Evolutionary conservation across 208 protist species (phyloP).

Genomic region (Leishmania tropica): DNA sequence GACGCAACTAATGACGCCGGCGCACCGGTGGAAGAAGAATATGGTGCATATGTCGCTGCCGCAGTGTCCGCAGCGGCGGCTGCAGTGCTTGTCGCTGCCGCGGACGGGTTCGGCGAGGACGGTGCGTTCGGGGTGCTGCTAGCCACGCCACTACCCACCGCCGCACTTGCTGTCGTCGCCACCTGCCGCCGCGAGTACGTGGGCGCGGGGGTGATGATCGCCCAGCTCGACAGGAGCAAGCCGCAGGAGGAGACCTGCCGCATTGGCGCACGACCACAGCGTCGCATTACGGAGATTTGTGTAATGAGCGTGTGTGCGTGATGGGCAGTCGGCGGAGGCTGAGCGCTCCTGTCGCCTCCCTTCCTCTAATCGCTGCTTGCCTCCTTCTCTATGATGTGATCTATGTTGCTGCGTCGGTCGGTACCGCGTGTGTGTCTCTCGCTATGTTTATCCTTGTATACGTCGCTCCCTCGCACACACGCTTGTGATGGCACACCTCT

Average conservation of each 20-base stretch:
- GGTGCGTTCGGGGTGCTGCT: not conserved
- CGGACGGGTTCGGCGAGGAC: not conserved
- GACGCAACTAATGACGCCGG: not conserved
- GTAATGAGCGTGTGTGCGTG: not conserved
- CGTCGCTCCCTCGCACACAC: not conserved
- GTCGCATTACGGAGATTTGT: not conserved
- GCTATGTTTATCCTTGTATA: too few relatives aligned
- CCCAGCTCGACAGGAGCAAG: not conserved
- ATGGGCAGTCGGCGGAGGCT: not conserved
- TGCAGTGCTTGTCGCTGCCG: not conserved
- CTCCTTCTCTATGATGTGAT: not conserved
- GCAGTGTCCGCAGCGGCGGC: not conserved
- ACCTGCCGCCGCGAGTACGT: not conserved
- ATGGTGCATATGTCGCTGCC: not conserved
- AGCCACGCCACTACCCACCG: not conserved
- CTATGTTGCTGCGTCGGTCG: not conserved
- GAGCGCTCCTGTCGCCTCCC: too few relatives aligned
- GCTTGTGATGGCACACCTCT: not conserved
- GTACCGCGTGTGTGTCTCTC: not conserved
- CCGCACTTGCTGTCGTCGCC: not conserved
- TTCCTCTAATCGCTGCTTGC: not conserved
- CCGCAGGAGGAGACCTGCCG: not conserved
- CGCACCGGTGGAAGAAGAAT: not conserved
- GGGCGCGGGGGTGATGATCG: not conserved
- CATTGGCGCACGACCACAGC: not conserved